A percentile compares a stretch with the other conserved stretches of the same genome.
These are phyloP conservation scores for Brassica juncea DNA, from an alignment of 345 rosid species.

Conservation along the genomic window DNA sequence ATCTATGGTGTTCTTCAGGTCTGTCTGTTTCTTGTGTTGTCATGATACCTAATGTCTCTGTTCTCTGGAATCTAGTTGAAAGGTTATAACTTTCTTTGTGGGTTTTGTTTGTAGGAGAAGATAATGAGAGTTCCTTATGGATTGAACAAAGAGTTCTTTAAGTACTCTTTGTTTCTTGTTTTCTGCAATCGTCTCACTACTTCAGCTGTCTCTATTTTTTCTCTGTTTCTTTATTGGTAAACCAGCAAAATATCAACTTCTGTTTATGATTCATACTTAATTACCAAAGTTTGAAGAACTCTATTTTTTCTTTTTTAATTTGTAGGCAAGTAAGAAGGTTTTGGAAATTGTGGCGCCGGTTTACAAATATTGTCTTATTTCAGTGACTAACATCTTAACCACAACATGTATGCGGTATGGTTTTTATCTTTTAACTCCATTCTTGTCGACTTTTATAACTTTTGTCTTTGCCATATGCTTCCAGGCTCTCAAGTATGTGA, in stretches of 20 bases:
- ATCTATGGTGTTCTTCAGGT: conserved; percentile 93
- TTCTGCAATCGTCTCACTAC: conserved; percentile 91
- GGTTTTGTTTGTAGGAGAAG: conserved; percentile 63
- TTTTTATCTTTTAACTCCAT: not conserved
- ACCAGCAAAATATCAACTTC: not conserved
- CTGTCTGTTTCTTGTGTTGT: not conserved
- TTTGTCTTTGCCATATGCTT: conserved; percentile 30
- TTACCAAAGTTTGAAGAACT: not conserved
- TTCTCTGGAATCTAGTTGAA: not conserved
- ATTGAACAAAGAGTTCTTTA: conserved; percentile 68
- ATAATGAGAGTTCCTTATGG: conserved; percentile 94
- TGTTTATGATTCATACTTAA: not conserved
- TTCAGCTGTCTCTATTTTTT: conserved; percentile 88
- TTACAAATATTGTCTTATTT: conserved; percentile 77
- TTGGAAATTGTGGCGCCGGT: conserved; percentile 91
- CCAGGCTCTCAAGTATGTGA: conserved; percentile 95
- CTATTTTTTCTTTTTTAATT: not conserved
- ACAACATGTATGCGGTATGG: conserved; percentile 95
- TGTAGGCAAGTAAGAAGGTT: conserved; percentile 75
- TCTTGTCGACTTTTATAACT: not conserved
- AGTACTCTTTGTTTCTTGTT: conserved; percentile 48
- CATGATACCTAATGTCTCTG: not conserved
- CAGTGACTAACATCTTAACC: conserved; percentile 77
- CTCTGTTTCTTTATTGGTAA: conserved; percentile 68
- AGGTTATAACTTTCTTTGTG: not conserved